These are phyloP conservation scores for Arxiozyma slooffiae DNA, from an alignment of 1,139 yeast genomes.

Conservation along the genomic window DNA sequence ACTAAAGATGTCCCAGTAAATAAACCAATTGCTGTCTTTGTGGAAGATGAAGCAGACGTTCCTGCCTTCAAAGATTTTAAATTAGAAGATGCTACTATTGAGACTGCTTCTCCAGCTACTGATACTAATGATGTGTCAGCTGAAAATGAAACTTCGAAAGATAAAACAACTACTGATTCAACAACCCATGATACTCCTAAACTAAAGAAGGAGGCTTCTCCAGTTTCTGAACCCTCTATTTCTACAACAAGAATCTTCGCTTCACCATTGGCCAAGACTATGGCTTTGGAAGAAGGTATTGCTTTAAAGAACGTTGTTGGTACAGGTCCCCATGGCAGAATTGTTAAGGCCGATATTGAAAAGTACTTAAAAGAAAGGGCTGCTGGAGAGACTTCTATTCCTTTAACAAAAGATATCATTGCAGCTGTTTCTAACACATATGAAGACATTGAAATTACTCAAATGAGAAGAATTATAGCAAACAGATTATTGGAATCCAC, in stretches of 20 bases:
- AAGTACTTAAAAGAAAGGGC: slow-evolving; percentile 37
- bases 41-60: slow-evolving; percentile 77
- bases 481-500: slow-evolving; percentile 79
- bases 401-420: too few relatives aligned
- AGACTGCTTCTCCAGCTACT: neutral
- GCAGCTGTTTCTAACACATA: slow-evolving; percentile 36
- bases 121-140: slow-evolving; percentile 1
- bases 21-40: slow-evolving; percentile 93
- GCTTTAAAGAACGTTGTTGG: slow-evolving; percentile 79
- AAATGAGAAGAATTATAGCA: slow-evolving; percentile 93
- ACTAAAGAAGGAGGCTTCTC: slow-evolving; percentile 6
- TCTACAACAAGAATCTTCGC: slow-evolving; percentile 58
- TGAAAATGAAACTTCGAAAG: slow-evolving; percentile 1
- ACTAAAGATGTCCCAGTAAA: slow-evolving; percentile 87
- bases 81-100: slow-evolving; percentile 60
- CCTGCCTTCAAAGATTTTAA: slow-evolving; percentile 81
- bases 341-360: slow-evolving; percentile 84
- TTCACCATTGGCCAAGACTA: slow-evolving; percentile 87
- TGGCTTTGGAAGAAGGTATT: slow-evolving; percentile 89
- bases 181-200: neutral
- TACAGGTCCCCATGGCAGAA: slow-evolving; percentile 92
- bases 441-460: slow-evolving; percentile 77
- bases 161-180: neutral
- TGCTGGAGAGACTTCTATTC: slow-evolving; percentile 29
- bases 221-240: neutral